Base-by-base conservation (phyloP, 2,329 filamentous ascomycete genomes). In the Epichloe aotearoae region DNA sequence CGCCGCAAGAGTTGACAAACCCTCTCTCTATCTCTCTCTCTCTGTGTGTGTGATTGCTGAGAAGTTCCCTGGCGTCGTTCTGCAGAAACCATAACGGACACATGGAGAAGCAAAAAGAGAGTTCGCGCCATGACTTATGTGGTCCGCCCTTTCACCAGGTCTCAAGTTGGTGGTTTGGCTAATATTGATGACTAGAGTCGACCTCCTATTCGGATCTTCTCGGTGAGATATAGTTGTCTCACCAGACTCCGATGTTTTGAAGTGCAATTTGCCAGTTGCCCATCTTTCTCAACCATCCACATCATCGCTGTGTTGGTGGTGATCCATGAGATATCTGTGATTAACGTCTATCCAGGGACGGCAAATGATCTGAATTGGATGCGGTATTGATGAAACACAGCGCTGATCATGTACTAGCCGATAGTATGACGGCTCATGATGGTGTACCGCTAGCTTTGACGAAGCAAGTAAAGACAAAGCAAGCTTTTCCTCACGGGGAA, bases 161-260 rank as follows among this genome's bases (percentile, higher is more conserved):
- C 46, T 40, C 46, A 34, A 41, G 17, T 38, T 40, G 43, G 47
- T 50, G 26, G 44, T 14, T 26, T 34, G 40, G 20, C 26, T 53
- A 37, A 37, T 20, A 33, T 33, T 34, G 38, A 26, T 33, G 26
- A 39, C 44, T 20, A 45, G 20, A 37, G n/a, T 20, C 19, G 23
- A 23, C 19, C 34, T 43, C 47, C n/a, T 23, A 44, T 47, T 55
- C 53, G 55, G 55, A 41, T 55, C 53, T 52, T 50, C 52, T 62
- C 56, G 58, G 56, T 52, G 55, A 55, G 56, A 57, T 58, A 54
- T 47, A 23, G 39, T 10, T 65, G 63, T 65, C 61, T 65, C 58
- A 64, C 54, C 34, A 55, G 44, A 30, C 49, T 53, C 48, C 41
- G 55, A 54, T 55, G 55, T 57, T 62, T 58, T 53, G 52, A 49